These are phyloP conservation scores for Cryptococcus sp. DNA, from an alignment of 1,284 basidiomycete species.

Conservation along the genomic window DNA sequence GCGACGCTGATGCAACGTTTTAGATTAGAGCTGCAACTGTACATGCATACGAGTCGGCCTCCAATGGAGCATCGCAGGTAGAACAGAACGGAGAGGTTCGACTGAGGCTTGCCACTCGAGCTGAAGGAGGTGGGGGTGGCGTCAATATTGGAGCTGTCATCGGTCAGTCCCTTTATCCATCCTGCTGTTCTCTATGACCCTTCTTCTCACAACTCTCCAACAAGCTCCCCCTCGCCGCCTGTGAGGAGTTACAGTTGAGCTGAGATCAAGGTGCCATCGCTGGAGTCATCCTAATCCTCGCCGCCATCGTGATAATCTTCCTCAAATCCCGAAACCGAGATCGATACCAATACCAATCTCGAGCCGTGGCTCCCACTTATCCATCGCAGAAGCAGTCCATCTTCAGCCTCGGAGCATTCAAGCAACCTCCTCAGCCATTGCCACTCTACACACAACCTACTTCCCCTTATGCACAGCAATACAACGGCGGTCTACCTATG, in stretches of 20 bases:
- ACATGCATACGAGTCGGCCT: too few species aligned
- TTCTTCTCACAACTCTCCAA: background rate
- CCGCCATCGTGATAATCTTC: conserved; percentile 6
- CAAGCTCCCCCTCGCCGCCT: background rate
- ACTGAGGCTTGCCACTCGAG: conserved; percentile 7
- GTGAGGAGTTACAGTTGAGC: background rate
- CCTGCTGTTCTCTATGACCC: background rate
- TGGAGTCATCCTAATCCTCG: conserved; percentile 3
- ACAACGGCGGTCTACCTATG: background rate
- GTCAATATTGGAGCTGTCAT: conserved; percentile 15
- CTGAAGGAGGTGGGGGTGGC: conserved; percentile 4
- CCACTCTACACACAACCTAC: conserved; percentile 9
- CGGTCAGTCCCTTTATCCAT: conserved; percentile 7
- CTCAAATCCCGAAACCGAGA: conserved; percentile 1
- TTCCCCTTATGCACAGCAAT: background rate
- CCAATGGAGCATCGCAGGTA: too few species aligned
- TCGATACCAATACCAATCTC: background rate
- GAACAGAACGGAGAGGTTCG: too few species aligned
- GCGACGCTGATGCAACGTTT: too few species aligned
- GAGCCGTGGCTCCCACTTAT: too few species aligned
- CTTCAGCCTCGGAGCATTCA: background rate
- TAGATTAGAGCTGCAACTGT: too few species aligned
- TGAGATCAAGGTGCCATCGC: conserved; percentile 10
- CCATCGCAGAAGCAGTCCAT: background rate
- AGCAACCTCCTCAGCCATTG: background rate